Evolutionary conservation across 495 filamentous ascomycete genomes (phyloP), one percentile per base, ranked within the genome.

Genomic region (Xylaria flabelliformis): DNA sequence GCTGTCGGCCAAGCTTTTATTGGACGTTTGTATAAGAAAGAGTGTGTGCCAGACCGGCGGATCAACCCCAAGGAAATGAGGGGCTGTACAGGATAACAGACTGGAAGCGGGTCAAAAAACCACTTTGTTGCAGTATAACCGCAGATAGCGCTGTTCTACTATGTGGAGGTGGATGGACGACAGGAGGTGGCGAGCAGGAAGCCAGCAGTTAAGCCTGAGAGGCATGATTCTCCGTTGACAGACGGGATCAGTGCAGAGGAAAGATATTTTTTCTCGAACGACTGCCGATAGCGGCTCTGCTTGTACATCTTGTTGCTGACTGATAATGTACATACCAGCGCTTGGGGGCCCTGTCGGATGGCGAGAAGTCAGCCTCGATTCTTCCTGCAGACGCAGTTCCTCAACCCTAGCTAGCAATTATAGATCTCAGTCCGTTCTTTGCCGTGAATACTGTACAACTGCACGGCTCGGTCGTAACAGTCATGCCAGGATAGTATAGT

Each of bases 111-210:
- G 69, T 71, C 69, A 42, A 67, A 55, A 46, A 29, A 64, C 36
- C n/a, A 44, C 61, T 64, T 44, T 44, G 39, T 64, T 64, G 61
- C 21, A 64, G 61, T 32, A 41, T 39, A 70, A 51, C 59, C 59
- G 69, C 69, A 46, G 69, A 64, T 64, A 71, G 69, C 69, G 69
- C 69, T 42, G 48, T 48, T 46, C 44, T 63, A n/a, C 64, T 41
- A 44, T 15, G 64, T 29, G 17, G 26, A 44, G 6, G 64, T 29
- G 17, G 26, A 51, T 21, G 26, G 53, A 69, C 41, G 67, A 61
- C 53, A 39, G 24, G 4, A 50, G 21, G 65, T 67, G 65, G 50
- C 65, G 36, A 67, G 21, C 48, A 64, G 56, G 59, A 56, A 67
- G 44, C 44, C 32, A 50, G 36, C 36, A 64, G 53, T 63, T 9